Conservation (phyloP, 2,329 filamentous ascomycete species). For the Stromatinia cepivora region DNA sequence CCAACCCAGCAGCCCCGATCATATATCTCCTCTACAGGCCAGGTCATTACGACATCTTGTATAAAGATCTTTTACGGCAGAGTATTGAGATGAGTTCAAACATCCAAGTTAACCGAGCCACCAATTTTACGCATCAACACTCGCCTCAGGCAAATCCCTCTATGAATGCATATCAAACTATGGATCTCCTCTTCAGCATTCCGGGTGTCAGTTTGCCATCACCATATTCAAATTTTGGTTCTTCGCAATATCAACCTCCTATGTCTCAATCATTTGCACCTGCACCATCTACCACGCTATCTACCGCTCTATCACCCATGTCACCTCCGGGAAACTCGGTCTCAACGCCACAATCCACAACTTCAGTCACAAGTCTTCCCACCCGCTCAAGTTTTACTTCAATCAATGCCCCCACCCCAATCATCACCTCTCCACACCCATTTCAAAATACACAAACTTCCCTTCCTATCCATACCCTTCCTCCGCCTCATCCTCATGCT, state of each 20-base stretch:
- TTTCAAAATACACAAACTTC: conserved; percentile 19
- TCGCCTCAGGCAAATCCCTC: conserved; percentile 43
- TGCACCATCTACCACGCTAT: conserved; percentile 35
- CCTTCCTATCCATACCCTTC: conserved; percentile 28
- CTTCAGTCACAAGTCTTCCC: conserved; percentile 20
- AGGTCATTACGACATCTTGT: conserved; percentile 93
- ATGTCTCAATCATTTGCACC: conserved; percentile 35
- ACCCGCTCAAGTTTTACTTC: conserved; percentile 26
- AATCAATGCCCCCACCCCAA: conserved; percentile 22
- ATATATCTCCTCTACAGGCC: conserved; percentile 65
- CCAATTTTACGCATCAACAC: conserved; percentile 48
- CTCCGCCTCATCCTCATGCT: conserved; percentile 31
- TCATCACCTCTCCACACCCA: conserved; percentile 20
- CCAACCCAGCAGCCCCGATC: conserved; percentile 48
- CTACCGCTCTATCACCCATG: conserved; percentile 37
- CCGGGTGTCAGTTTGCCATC: conserved; percentile 36
- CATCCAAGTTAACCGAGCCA: conserved; percentile 56
- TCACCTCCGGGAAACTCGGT: conserved; percentile 34
- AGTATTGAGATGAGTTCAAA: conserved; percentile 38
- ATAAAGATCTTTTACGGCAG: conserved; percentile 53
- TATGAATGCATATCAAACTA: conserved; percentile 43
- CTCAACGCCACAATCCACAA: conserved; percentile 23
- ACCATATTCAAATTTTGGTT: conserved; percentile 33
- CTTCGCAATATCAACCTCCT: conserved; percentile 31
- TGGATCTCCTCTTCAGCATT: conserved; percentile 36